These are phyloP conservation scores for Malus fusca DNA, from an alignment of 306 rosid genomes.

Conservation along the genomic window DNA sequence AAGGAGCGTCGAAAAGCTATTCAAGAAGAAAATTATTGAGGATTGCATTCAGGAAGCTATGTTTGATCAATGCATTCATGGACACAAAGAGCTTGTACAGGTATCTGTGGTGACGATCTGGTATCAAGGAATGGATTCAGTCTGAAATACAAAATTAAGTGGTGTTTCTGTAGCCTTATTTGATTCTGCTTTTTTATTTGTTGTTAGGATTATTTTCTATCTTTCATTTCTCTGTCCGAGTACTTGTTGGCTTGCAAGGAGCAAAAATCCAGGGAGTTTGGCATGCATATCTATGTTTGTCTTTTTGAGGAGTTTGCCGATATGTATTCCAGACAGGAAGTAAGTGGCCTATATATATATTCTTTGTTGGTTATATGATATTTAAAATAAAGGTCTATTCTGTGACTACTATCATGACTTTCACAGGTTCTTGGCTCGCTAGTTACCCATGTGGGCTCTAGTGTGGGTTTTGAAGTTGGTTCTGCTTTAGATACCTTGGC, in stretches of 20 bases:
- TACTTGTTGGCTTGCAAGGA: conserved; percentile 36
- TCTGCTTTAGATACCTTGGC: conserved; percentile 30
- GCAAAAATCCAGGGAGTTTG: conserved; percentile 24
- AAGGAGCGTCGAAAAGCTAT: conserved; percentile 25
- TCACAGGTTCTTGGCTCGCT: conserved; percentile 33
- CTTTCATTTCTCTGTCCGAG: conserved; percentile 32
- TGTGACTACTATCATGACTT: background rate
- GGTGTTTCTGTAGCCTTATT: background rate
- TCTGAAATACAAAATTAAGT: background rate
- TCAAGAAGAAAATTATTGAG: conserved; percentile 31
- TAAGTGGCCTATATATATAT: conserved; percentile 2
- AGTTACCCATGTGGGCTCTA: conserved; percentile 36
- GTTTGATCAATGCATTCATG: conserved; percentile 34
- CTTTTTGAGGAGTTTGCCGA: conserved; percentile 32
- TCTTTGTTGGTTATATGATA: background rate
- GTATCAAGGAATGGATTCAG: background rate
- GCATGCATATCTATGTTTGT: conserved; percentile 20
- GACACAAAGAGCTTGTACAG: conserved; percentile 24
- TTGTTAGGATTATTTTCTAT: conserved; percentile 24
- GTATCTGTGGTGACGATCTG: background rate
- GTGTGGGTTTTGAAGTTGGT: conserved; percentile 27
- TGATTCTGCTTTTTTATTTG: background rate
- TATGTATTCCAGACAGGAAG: conserved; percentile 39
- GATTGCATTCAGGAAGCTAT: conserved; percentile 27
- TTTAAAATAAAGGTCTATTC: background rate